phyloP scores from a whole-genome alignment of 2,329 filamentous ascomycete genomes.

The Microcyclosporella mali region DNA sequence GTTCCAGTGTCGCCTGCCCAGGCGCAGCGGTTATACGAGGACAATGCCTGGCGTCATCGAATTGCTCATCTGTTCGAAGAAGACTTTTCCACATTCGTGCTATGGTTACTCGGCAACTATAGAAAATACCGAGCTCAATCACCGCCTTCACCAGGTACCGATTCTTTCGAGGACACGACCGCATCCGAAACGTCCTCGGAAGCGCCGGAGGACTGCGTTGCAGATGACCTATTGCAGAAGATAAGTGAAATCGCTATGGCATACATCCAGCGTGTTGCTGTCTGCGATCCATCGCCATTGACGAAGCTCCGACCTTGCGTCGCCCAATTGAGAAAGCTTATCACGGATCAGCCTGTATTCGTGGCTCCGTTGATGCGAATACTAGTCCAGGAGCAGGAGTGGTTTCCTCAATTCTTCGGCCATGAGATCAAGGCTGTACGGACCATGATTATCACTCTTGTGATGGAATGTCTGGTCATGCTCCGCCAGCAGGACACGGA shows the following conservation, averaged over 20 bases:
- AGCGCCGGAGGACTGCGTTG: not conserved
- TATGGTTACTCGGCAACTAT: conserved; percentile 15
- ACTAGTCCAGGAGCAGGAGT: conserved; percentile 4
- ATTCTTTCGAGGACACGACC: not conserved
- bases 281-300: conserved; percentile 8
- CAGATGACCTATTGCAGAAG: not conserved
- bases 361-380: conserved; percentile 5
- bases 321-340: conserved; percentile 4
- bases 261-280: conserved; percentile 13
- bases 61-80: conserved; percentile 22
- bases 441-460: conserved; percentile 4
- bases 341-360: conserved; percentile 6
- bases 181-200: not conserved
- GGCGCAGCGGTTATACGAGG: conserved; percentile 6
- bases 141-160: conserved; percentile 2
- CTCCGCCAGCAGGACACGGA: conserved; percentile 11
- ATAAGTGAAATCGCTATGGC: conserved; percentile 5
- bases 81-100: conserved; percentile 16
- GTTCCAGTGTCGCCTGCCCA: conserved; percentile 8
- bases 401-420: conserved; percentile 10
- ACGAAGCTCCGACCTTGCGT: conserved; percentile 3
- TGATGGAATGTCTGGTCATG: conserved; percentile 10
- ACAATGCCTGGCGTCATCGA: conserved; percentile 15
- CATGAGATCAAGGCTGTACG: conserved; percentile 11
- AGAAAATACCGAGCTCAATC: not conserved